A percentile compares a stretch with the other conserved stretches of the same genome.
Conservation (phyloP, 495 filamentous ascomycete genomes). For the Podospora sp. region DNA sequence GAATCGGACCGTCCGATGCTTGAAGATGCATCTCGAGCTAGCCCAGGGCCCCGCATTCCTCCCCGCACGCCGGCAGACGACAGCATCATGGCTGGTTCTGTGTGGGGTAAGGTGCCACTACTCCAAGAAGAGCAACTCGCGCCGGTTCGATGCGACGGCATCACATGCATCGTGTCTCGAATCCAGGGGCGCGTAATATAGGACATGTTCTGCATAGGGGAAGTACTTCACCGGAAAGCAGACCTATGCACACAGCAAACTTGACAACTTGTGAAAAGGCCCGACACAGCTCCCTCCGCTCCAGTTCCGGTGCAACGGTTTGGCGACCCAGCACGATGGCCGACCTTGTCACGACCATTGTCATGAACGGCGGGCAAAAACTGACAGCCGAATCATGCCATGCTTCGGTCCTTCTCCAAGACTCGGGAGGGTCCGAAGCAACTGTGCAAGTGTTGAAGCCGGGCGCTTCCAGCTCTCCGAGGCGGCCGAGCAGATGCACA, state of each 20-base stretch:
- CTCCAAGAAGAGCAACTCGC: constrained; percentile 24
- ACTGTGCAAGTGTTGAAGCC: background rate
- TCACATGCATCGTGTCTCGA: constrained; percentile 8
- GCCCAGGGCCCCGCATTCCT: constrained; percentile 8
- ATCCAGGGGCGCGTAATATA: background rate
- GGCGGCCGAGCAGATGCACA: background rate
- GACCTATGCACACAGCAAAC: background rate
- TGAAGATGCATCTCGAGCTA: constrained; percentile 5
- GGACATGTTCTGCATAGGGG: background rate
- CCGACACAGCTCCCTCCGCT: background rate
- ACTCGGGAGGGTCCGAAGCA: background rate
- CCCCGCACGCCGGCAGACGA: constrained; percentile 20
- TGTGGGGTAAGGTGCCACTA: constrained; percentile 17
- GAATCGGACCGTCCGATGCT: constrained; percentile 14
- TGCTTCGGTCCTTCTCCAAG: background rate
- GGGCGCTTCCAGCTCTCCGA: background rate
- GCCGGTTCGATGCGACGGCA: constrained; percentile 4
- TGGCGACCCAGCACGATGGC: background rate
- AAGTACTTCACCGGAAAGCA: background rate
- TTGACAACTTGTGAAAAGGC: background rate
- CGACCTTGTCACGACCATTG: background rate
- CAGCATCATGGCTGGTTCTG: background rate
- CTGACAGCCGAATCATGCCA: background rate
- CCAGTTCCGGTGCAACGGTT: background rate
- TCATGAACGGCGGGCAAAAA: background rate